phyloP scores from a whole-genome alignment of 129 eudicot species.

The Arctium minus region DNA sequence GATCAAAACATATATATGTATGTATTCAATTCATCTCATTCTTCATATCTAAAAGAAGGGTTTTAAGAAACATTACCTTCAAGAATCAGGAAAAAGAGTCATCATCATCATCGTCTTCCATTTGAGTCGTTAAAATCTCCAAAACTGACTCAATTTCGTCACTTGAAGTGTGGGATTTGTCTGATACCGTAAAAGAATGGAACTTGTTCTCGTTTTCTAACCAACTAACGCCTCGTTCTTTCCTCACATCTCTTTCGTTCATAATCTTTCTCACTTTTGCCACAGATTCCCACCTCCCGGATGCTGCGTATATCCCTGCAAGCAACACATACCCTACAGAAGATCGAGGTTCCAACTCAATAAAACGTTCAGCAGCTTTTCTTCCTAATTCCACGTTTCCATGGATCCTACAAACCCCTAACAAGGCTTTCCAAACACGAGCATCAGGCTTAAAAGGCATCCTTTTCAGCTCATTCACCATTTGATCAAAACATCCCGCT shows the following conservation, averaged over 20 bases:
- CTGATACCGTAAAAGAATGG: constrained; percentile 32
- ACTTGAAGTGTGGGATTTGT: constrained; percentile 28
- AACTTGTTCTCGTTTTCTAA: constrained; percentile 38
- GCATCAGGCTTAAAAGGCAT: constrained; percentile 52
- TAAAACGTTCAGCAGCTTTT: constrained; percentile 46
- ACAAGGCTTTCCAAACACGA: constrained; percentile 63
- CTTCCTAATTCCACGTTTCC: constrained; percentile 61
- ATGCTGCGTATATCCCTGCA: constrained; percentile 59
- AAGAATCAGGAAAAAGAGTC: constrained; percentile 17
- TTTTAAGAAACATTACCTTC: constrained; percentile 15
- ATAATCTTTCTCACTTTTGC: constrained; percentile 47
- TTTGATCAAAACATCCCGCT: constrained; percentile 60
- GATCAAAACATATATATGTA: constrained; percentile 1
- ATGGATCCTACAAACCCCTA: constrained; percentile 67
- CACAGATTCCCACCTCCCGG: constrained; percentile 65
- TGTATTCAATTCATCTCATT: background rate
- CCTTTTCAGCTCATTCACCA: constrained; percentile 40
- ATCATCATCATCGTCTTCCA: constrained; percentile 30
- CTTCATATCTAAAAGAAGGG: constrained; percentile 3
- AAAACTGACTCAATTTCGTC: constrained; percentile 36
- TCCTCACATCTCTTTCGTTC: constrained; percentile 36
- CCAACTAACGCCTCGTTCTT: constrained; percentile 64
- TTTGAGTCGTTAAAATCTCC: constrained; percentile 34
- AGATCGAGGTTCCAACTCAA: constrained; percentile 58
- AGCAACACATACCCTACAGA: constrained; percentile 60